phyloP scores from a whole-genome alignment of 192 early-diverging fungal genomes.

The Thoreauomyces humboldtii region DNA sequence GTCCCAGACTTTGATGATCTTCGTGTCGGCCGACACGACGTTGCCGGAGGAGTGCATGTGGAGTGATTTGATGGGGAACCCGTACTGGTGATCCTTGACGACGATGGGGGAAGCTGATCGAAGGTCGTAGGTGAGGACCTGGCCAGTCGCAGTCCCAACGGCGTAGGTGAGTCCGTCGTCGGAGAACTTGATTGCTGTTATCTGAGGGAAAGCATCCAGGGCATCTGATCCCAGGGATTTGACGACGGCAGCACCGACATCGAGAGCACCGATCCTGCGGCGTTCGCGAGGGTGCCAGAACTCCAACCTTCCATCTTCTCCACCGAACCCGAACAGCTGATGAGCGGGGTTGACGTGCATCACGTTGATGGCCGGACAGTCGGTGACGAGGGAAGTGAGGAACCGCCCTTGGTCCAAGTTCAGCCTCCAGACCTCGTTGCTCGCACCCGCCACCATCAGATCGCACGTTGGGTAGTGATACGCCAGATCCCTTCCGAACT shows the following conservation, averaged over 20 bases:
- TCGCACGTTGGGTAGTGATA: conserved; percentile 94
- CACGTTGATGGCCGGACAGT: conserved; percentile 51
- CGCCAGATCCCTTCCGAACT: conserved; percentile 86
- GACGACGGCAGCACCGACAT: conserved; percentile 44
- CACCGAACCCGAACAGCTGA: conserved; percentile 88
- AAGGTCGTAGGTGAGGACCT: conserved; percentile 91
- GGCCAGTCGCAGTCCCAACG: conserved; percentile 88
- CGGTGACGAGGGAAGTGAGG: conserved; percentile 76
- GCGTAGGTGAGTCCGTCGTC: conserved; percentile 82
- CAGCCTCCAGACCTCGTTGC: conserved; percentile 80
- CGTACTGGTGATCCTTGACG: conserved; percentile 98
- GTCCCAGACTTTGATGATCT: conserved; percentile 94
- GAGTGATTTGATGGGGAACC: conserved; percentile 85
- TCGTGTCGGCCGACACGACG: conserved; percentile 82
- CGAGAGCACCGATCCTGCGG: conserved; percentile 66
- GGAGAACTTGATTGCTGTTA: conserved; percentile 78
- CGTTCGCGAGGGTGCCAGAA: conserved; percentile 88
- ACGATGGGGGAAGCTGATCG: conserved; percentile 76
- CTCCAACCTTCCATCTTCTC: conserved; percentile 82
- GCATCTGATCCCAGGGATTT: conserved; percentile 27
- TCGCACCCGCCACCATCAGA: conserved; percentile 76
- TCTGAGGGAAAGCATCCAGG: conserved; percentile 53
- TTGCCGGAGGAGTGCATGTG: conserved; percentile 77
- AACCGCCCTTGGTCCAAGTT: conserved; percentile 95
- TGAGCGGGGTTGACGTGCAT: conserved; percentile 85